These are phyloP conservation scores for Boletales sp. DNA, from an alignment of 768 basidiomycete species.

Conservation along the genomic window DNA sequence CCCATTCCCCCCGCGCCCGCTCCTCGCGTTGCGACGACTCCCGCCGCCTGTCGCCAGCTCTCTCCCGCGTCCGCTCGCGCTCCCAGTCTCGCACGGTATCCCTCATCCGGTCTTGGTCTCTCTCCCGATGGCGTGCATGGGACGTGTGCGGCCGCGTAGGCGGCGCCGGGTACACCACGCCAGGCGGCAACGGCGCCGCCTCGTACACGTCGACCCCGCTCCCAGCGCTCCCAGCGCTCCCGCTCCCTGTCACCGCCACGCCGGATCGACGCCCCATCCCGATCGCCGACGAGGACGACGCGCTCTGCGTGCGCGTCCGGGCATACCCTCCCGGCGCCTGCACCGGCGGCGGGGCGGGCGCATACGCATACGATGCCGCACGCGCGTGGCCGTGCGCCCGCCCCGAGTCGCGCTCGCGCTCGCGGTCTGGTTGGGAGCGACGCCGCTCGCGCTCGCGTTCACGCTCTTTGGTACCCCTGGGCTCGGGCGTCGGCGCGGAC, in stretches of 20 bases:
- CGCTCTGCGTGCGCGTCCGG: slow-evolving; percentile 13
- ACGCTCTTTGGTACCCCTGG: neutral
- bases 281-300: neutral
- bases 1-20: neutral
- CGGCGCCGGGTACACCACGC: slow-evolving; percentile 25
- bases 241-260: neutral
- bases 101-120: neutral
- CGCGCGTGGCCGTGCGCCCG: neutral
- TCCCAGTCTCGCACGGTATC: neutral
- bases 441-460: too few species aligned
- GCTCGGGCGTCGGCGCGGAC: neutral
- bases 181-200: slow-evolving; percentile 23
- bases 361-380: neutral
- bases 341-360: too few species aligned
- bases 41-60: neutral
- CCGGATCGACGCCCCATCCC: neutral
- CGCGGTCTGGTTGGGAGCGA: too few species aligned
- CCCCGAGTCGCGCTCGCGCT: neutral
- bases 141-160: slow-evolving; percentile 25
- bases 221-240: too few species aligned
- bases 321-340: neutral
- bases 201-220: slow-evolving; percentile 13
- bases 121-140: slow-evolving; percentile 10
- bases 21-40: too few species aligned
- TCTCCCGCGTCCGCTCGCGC: neutral